Conservation (phyloP, 768 basidiomycete genomes). For the Phallus indusiatus region DNA sequence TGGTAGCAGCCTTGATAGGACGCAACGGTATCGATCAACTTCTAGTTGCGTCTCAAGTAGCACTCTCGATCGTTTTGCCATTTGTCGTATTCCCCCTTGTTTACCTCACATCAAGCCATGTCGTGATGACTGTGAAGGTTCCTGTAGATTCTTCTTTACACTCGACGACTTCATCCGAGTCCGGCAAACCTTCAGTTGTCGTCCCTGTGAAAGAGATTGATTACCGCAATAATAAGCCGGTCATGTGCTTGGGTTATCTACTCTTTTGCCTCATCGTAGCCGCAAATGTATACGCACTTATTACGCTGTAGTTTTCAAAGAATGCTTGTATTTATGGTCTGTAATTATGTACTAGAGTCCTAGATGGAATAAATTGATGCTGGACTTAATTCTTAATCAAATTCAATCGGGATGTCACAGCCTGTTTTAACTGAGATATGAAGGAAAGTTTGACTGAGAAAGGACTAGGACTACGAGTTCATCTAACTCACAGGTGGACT, state of each 20-base stretch:
- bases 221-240: constrained; percentile 29
- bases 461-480: not conserved
- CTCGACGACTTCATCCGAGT: not conserved
- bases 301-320: constrained; percentile 23
- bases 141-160: not conserved
- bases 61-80: constrained; percentile 36
- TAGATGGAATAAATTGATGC: not conserved
- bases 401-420: constrained; percentile 1
- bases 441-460: not conserved
- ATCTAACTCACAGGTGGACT: constrained; percentile 65
- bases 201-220: constrained; percentile 18
- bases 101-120: constrained; percentile 28
- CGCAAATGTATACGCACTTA: constrained; percentile 46
- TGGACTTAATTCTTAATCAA: not conserved
- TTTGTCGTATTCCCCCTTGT: constrained; percentile 36
- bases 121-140: constrained; percentile 23
- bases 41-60: constrained; percentile 41
- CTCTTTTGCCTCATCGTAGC: constrained; percentile 39
- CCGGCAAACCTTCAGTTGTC: not conserved
- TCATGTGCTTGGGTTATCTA: constrained; percentile 34
- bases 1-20: constrained; percentile 35
- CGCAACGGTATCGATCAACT: constrained; percentile 34
- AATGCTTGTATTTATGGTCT: not conserved
- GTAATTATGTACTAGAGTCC: not conserved
- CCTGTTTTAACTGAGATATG: constrained; percentile 2